Percentiles rank a stretch among this genome's conserved stretches.
These are phyloP conservation scores for Sporothrix inflata DNA, from an alignment of 2,329 filamentous ascomycete genomes.

Conservation along the genomic window DNA sequence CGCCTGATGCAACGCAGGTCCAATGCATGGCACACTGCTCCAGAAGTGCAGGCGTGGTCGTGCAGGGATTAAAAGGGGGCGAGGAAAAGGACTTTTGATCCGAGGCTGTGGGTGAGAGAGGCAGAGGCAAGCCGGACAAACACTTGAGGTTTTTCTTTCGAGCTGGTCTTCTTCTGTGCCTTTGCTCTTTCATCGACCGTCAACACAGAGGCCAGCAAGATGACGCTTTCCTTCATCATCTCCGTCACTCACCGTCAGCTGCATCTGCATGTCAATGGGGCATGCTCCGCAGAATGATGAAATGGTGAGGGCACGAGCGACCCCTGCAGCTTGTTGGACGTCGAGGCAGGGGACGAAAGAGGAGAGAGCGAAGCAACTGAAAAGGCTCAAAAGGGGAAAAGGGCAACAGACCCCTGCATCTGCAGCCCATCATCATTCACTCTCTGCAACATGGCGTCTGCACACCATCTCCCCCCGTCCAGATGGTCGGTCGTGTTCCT, in stretches of 20 bases:
- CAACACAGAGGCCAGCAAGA: not conserved
- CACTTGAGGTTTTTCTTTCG: not conserved
- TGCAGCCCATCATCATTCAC: slow-evolving; percentile 5
- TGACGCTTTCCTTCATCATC: not conserved
- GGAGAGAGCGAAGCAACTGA: not conserved
- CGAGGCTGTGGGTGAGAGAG: not conserved
- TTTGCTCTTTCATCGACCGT: too few species aligned
- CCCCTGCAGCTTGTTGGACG: not conserved
- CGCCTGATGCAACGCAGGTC: slow-evolving; percentile 22
- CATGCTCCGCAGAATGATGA: not conserved
- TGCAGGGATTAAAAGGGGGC: slow-evolving; percentile 24
- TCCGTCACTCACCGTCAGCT: not conserved
- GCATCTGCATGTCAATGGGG: slow-evolving; percentile 8
- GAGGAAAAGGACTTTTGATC: not conserved
- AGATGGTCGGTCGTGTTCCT: not conserved
- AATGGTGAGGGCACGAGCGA: slow-evolving; percentile 16
- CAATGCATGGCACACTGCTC: slow-evolving; percentile 11
- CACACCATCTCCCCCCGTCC: not conserved
- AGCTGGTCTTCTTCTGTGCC: not conserved
- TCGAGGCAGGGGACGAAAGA: not conserved
- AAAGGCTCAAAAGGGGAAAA: slow-evolving; percentile 1
- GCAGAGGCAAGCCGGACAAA: not conserved
- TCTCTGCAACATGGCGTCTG: slow-evolving; percentile 19
- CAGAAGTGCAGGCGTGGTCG: not conserved
- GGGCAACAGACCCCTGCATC: not conserved